Conservation (phyloP, 305 asterid genomes). For the Fraxinus floribunda region DNA sequence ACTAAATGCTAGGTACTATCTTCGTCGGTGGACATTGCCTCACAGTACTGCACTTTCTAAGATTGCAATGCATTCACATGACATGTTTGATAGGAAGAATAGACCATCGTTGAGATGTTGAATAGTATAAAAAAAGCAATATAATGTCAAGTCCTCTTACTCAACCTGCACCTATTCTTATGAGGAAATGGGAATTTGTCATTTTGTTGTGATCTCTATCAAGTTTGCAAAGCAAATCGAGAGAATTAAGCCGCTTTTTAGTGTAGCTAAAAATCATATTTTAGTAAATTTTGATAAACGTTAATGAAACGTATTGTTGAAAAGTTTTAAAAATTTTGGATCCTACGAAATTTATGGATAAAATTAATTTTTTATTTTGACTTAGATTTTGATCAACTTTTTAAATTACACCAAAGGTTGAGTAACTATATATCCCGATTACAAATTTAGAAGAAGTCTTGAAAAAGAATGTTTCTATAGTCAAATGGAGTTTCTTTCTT, state of each 20-base stretch:
- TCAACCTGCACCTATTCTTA: background rate
- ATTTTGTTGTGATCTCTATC: background rate
- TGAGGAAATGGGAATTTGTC: background rate
- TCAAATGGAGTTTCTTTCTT: slow-evolving; percentile 14
- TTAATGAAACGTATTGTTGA: background rate
- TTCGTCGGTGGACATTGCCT: background rate
- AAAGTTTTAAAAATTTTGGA: background rate
- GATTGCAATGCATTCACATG: background rate
- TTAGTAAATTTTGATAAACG: background rate
- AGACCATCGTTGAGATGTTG: background rate
- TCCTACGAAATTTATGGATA: background rate
- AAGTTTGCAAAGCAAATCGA: background rate
- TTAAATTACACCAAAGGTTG: background rate
- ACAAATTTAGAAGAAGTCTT: background rate
- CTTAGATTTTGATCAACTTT: background rate
- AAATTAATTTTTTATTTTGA: background rate
- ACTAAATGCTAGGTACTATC: background rate
- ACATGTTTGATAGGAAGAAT: background rate
- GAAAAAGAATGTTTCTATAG: background rate
- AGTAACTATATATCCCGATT: background rate
- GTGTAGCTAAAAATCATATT: too few relatives aligned
- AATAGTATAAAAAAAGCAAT: too few relatives aligned
- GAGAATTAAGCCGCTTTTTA: background rate
- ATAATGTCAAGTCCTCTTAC: background rate
- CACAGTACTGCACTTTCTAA: background rate